Percentiles rank a stretch among this genome's conserved stretches.
Evolutionary conservation across 768 basidiomycete species (phyloP).

Genomic region (Suillus tomentosus): DNA sequence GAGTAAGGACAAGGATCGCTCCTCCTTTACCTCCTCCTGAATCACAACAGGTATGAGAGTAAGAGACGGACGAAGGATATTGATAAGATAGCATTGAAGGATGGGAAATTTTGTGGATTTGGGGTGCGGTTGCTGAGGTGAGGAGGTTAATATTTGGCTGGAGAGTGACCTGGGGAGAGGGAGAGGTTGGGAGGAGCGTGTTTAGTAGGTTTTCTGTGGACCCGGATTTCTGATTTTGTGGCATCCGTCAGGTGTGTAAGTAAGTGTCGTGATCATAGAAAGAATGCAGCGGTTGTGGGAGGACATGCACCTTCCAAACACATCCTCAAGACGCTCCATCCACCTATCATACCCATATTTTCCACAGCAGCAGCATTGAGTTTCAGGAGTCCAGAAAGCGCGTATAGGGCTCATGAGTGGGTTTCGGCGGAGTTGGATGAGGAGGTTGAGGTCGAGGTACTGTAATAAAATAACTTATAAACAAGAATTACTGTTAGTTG

Average conservation of each 20-base stretch:
- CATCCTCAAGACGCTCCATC: conserved; percentile 63
- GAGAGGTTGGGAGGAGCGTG: conserved; percentile 30
- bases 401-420: conserved; percentile 75
- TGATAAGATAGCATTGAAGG: conserved; percentile 60
- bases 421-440: conserved; percentile 47
- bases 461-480: conserved; percentile 24
- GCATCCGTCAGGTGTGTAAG: no score
- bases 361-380: conserved; percentile 71
- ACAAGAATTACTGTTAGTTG: not conserved
- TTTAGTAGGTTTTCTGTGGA: conserved; percentile 82
- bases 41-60: conserved; percentile 51
- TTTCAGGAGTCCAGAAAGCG: conserved; percentile 76
- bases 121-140: conserved; percentile 26
- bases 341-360: conserved; percentile 49
- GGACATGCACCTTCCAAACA: conserved; percentile 52
- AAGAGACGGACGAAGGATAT: conserved; percentile 46
- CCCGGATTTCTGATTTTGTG: conserved; percentile 34
- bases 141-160: conserved; percentile 21
- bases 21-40: conserved; percentile 1
- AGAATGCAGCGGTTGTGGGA: no score
- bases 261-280: no score
- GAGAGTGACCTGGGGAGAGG: not conserved
- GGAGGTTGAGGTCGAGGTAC: conserved; percentile 66
- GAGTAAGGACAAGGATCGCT: no score
- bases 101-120: conserved; percentile 73